These are phyloP conservation scores for Fagus crenata DNA, from an alignment of 306 rosid species.

Conservation along the genomic window DNA sequence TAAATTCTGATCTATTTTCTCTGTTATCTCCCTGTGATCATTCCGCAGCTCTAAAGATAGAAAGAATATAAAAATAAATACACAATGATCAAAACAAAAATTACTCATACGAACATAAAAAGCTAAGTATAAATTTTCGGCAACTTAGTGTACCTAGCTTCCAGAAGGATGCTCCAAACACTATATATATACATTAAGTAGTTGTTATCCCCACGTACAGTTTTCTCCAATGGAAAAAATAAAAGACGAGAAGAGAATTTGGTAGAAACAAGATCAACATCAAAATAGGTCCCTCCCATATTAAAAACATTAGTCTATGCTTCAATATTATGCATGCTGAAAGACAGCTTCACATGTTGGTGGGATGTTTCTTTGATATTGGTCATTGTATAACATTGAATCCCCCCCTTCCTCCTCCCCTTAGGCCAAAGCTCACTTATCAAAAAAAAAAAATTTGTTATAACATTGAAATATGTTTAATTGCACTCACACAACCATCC, in stretches of 20 bases:
- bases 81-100: neutral
- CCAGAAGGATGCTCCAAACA: no score
- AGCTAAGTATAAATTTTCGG: no score
- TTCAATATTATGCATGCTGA: neutral
- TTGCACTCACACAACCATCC: neutral
- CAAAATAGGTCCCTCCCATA: neutral
- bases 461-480: neutral
- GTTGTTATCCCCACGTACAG: neutral
- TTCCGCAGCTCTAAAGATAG: constrained; percentile 60
- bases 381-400: neutral
- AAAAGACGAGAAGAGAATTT: neutral
- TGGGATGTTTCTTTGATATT: neutral
- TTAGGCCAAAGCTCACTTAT: no score
- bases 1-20: constrained; percentile 66
- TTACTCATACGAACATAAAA: neutral
- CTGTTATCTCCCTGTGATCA: constrained; percentile 71
- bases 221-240: neutral
- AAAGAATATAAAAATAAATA: constrained; percentile 1
- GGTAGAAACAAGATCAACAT: neutral
- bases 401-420: no score
- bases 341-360: neutral
- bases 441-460: no score
- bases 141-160: no score
- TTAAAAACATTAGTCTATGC: neutral
- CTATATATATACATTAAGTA: neutral